Evolutionary conservation across 2,329 filamentous ascomycete genomes (phyloP).

Genomic region (Ascocoryne sarcoides): DNA sequence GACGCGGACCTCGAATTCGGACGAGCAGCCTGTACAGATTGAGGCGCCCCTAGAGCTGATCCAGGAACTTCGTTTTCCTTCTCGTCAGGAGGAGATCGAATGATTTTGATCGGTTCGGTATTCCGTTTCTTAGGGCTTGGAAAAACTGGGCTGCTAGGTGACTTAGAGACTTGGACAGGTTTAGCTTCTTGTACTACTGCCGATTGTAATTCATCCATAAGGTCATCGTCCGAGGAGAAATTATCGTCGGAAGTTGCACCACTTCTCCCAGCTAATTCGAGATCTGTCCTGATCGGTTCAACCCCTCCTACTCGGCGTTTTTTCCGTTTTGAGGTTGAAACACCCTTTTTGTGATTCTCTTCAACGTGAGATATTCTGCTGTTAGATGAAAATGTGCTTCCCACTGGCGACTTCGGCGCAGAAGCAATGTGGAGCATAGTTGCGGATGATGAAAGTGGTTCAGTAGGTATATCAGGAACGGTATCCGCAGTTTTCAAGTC

Average conservation of each 20-base stretch:
- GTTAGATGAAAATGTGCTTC: constrained; percentile 27
- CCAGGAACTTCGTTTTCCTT: not conserved
- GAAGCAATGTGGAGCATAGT: constrained; percentile 5
- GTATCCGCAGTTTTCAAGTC: constrained; percentile 11
- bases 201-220: constrained; percentile 77
- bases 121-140: constrained; percentile 27
- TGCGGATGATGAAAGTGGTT: constrained; percentile 12
- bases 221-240: constrained; percentile 63
- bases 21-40: not conserved
- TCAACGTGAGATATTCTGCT: constrained; percentile 17
- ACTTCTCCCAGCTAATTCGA: constrained; percentile 30
- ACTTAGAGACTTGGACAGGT: constrained; percentile 69
- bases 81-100: constrained; percentile 26
- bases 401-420: constrained; percentile 25
- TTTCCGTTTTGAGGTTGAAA: constrained; percentile 12
- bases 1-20: constrained; percentile 30
- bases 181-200: constrained; percentile 79
- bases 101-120: constrained; percentile 21
- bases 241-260: constrained; percentile 35
- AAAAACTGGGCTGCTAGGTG: constrained; percentile 65
- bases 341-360: constrained; percentile 16
- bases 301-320: constrained; percentile 22
- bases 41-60: not conserved
- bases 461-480: constrained; percentile 4
- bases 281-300: constrained; percentile 48